Evolutionary conservation across 2,329 filamentous ascomycete genomes (phyloP).

Genomic region (Dactylellina sp.): DNA sequence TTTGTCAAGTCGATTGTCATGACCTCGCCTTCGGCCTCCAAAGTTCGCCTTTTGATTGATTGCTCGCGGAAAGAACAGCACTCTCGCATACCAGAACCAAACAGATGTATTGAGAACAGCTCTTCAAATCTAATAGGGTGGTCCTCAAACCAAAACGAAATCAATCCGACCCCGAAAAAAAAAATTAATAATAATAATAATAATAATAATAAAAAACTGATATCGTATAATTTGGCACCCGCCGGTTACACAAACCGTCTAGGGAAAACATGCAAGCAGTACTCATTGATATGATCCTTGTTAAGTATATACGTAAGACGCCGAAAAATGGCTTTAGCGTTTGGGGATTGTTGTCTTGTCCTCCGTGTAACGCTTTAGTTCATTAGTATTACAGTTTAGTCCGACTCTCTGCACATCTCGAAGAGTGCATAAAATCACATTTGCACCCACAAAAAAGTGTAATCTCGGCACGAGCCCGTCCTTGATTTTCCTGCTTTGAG

Average conservation of each 20-base stretch:
- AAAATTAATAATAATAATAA: too few relatives aligned
- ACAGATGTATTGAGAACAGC: not conserved
- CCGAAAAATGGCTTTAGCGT: conserved; percentile 20
- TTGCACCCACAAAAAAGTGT: not conserved
- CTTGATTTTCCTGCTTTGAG: conserved; percentile 10
- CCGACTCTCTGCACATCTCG: not conserved
- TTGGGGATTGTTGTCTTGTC: conserved; percentile 12
- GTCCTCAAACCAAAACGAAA: not conserved
- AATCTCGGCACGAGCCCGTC: not conserved
- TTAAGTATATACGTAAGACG: conserved; percentile 33
- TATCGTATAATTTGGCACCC: conserved; percentile 38
- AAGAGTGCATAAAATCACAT: conserved; percentile 15
- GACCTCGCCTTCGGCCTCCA: conserved; percentile 1
- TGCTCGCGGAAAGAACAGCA: too few relatives aligned
- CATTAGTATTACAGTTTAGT: conserved; percentile 9
- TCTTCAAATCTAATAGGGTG: conserved; percentile 1
- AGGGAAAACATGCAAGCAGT: conserved; percentile 19
- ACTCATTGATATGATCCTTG: conserved; percentile 15
- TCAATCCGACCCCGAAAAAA: too few relatives aligned
- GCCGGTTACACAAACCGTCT: conserved; percentile 40
- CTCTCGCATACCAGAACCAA: not conserved
- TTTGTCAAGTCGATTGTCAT: not conserved
- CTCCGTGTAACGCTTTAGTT: conserved; percentile 38
- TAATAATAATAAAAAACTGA: conserved; percentile 32
- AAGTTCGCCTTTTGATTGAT: not conserved